These are phyloP conservation scores for Trichosporon sp. DNA, from an alignment of 1,284 basidiomycete genomes.

Conservation along the genomic window DNA sequence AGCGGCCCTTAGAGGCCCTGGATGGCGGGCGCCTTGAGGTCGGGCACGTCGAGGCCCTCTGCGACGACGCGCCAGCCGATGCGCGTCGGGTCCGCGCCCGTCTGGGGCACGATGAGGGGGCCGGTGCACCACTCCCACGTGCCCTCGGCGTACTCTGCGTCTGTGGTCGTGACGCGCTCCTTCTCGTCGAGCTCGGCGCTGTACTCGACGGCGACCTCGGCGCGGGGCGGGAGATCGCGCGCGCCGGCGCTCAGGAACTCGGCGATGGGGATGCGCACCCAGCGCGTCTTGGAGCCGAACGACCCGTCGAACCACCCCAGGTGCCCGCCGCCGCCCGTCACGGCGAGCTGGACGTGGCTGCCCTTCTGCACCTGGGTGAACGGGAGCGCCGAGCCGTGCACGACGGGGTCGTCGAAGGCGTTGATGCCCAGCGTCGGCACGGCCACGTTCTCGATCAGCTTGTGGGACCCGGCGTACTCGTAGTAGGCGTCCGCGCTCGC, in stretches of 20 bases:
- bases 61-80: conserved; percentile 16
- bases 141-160: background rate
- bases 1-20: conserved; percentile 9
- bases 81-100: conserved; percentile 7
- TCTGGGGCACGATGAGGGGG: conserved; percentile 6
- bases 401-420: conserved; percentile 82
- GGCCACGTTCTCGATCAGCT: conserved; percentile 40
- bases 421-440: conserved; percentile 69
- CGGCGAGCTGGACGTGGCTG: conserved; percentile 63
- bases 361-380: conserved; percentile 58
- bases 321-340: conserved; percentile 82
- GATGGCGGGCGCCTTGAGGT: background rate
- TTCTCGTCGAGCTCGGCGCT: background rate
- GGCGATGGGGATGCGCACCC: conserved; percentile 42
- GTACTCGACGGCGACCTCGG: background rate
- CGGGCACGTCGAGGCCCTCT: background rate
- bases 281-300: conserved; percentile 35
- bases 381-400: conserved; percentile 58
- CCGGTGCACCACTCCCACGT: conserved; percentile 15
- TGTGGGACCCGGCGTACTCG: conserved; percentile 56
- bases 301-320: conserved; percentile 83
- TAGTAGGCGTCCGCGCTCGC: conserved; percentile 76
- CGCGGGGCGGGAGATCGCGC: conserved; percentile 13
- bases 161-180: background rate
- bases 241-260: conserved; percentile 41